Base-by-base conservation (phyloP, 345 rosid genomes). In the Salix brachista region DNA sequence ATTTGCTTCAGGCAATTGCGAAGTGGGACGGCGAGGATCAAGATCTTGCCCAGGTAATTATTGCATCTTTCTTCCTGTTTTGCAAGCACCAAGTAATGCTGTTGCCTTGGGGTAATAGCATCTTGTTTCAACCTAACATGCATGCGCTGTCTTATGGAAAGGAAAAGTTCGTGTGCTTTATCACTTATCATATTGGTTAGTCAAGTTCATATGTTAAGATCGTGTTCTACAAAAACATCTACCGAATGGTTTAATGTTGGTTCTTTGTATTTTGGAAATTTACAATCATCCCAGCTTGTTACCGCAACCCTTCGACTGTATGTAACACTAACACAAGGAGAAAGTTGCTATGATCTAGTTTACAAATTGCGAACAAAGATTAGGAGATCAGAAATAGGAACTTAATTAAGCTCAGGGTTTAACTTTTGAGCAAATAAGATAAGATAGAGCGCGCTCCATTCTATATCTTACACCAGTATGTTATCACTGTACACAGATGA, bases 21-120 rank as follows among this genome's bases (percentile, higher is more conserved):
- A 95, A 93, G 85, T 95, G 99, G 99, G 99, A 93, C 70, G 97
- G 99, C 67, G 98, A 95, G 37, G 97, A 90, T 84, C 99, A 95
- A 84, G 99, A 95, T 87, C 96, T 95, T 80, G 96, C 99, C 7
- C 99, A 95, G 99, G 97, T 95, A 85, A 34, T 77, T 60, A 11
- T 70, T 65, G 62, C 21, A 21, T 21, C 69, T 36, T 28, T 21
- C 79, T 76, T 68, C 26, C 26, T n/a, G 26, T 26, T 73, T 46
- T 71, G n/a, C 42, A 28, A 70, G 44, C 67, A 16, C 18, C 65
- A 64, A 71, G 39, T 18, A 68, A 25, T 65, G 46, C 5, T 50
- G 44, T 66, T 62, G 71, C 16, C 8, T 39, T 7, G 9, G 26
- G 48, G 34, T 46, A 69, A 34, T 32, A 12, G 37, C 19, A 30